These are phyloP conservation scores for Pestalotiopsis sp. DNA, from an alignment of 2,329 filamentous ascomycete genomes.

Conservation along the genomic window DNA sequence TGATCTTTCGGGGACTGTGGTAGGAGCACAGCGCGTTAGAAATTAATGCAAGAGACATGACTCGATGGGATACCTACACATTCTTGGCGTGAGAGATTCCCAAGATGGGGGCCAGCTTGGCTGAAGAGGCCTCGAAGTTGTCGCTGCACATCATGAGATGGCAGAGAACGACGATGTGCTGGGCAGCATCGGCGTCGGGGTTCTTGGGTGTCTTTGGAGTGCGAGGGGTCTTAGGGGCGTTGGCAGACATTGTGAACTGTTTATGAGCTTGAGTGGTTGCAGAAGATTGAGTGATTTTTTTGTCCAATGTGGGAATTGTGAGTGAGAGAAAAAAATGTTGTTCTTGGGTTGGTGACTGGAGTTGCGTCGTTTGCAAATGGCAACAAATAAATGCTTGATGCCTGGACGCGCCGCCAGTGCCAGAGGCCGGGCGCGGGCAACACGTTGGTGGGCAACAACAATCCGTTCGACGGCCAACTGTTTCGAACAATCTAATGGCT, in stretches of 20 bases:
- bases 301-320: no score
- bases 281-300: not conserved
- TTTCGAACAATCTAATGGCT: no score
- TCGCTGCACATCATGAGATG: constrained; percentile 13
- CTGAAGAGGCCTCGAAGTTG: constrained; percentile 4
- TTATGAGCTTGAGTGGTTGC: not conserved
- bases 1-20: constrained; percentile 14
- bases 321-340: no score
- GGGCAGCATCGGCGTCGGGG: not conserved
- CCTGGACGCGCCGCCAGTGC: no score
- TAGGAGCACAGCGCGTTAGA: no score
- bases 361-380: no score
- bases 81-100: constrained; percentile 12
- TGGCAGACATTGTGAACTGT: not conserved
- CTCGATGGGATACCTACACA: constrained; percentile 5
- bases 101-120: not conserved
- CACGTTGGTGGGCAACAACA: no score
- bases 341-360: no score
- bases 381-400: no score
- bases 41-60: not conserved
- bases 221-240: constrained; percentile 7
- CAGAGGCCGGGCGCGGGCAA: no score
- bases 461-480: no score
- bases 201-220: constrained; percentile 7
- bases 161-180: constrained; percentile 7